A percentile compares a stretch with the other conserved stretches of the same genome.
These are phyloP conservation scores for Vaucheria bursata DNA, from an alignment of 352 stramenopile genomes.

Conservation along the genomic window DNA sequence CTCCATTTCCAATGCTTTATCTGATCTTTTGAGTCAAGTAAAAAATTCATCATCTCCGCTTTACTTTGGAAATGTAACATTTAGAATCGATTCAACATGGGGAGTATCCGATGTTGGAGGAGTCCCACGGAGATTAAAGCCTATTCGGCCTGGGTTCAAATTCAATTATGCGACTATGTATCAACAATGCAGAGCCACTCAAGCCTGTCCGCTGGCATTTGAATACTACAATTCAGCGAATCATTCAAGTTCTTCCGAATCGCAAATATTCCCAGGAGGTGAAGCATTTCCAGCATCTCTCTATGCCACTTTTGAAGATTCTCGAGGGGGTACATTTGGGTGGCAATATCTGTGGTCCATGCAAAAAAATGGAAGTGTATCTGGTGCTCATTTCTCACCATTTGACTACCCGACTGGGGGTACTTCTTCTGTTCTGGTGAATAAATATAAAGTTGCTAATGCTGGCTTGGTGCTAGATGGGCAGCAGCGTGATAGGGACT, in stretches of 20 bases:
- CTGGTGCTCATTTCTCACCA: slow-evolving; percentile 58
- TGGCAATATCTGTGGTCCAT: slow-evolving; percentile 32
- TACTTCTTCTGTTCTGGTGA: not conserved
- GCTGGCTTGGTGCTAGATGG: slow-evolving; percentile 37
- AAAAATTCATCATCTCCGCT: slow-evolving; percentile 41
- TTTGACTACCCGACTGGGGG: slow-evolving; percentile 49
- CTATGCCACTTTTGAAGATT: slow-evolving; percentile 90
- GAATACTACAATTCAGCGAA: slow-evolving; percentile 69
- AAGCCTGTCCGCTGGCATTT: slow-evolving; percentile 72
- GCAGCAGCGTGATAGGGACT: slow-evolving; percentile 48
- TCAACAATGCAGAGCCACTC: slow-evolving; percentile 84
- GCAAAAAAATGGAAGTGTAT: not conserved
- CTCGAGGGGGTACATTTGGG: slow-evolving; percentile 73
- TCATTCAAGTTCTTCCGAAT: slow-evolving; percentile 25
- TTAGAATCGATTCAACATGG: slow-evolving; percentile 55
- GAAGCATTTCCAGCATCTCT: slow-evolving; percentile 61
- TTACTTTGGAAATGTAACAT: slow-evolving; percentile 56
- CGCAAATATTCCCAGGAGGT: slow-evolving; percentile 62
- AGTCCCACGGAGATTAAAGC: no score
- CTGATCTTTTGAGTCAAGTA: slow-evolving; percentile 40
- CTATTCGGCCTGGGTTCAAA: no score
- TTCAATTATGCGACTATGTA: slow-evolving; percentile 55
- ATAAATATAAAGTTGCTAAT: slow-evolving; percentile 10
- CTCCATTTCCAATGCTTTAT: not conserved
- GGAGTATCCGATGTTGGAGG: slow-evolving; percentile 52